Base-by-base conservation (phyloP, 768 basidiomycete species). In the Tylopilus sp. region DNA sequence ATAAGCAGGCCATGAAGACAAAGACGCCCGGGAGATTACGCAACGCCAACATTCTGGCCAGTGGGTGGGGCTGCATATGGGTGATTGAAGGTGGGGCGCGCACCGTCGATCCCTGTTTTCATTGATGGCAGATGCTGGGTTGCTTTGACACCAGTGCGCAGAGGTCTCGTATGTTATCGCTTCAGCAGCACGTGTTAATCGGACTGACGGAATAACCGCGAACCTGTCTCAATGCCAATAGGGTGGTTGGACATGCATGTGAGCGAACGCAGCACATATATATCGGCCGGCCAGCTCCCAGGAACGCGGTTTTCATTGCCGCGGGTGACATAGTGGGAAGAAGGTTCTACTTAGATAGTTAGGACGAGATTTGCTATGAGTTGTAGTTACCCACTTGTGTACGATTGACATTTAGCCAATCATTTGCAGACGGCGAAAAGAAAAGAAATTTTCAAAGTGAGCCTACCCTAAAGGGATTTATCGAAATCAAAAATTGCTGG, bases 381-480 rank as follows among this genome's bases (percentile, higher is more conserved):
- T n/a, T n/a, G n/a, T n/a, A n/a, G n/a, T n/a, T n/a, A n/a, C n/a
- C n/a, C n/a, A n/a, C n/a, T n/a, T n/a, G n/a, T n/a, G 10, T 39
- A 21, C 17, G 18, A n/a, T 39, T 39, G 38, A 20, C n/a, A 11
- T 18, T 21, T 23, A 48, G 33, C 62, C 62, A 58, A 55, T 62
- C 52, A 53, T 18, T 42, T 33, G 26, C 18, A 39, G 31, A 36
- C 40, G 35, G 56, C 13, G 49, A 26, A 44, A 23, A 22, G 21
- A 52, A 28, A 21, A n/a, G n/a, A n/a, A n/a, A n/a, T n/a, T n/a
- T n/a, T 20, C 10, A 18, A 2, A 4, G 31, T 18, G 13, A 45
- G 45, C 67, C 69, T 63, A 65, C 69, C 69, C 69, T 69, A 71
- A 71, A 71, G 41, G 40, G 26, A 40, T 18, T 33, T 44, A 47